Evolutionary conservation across 148 eudicot species (phyloP).

Genomic region (Heliamphora exappendiculata): DNA sequence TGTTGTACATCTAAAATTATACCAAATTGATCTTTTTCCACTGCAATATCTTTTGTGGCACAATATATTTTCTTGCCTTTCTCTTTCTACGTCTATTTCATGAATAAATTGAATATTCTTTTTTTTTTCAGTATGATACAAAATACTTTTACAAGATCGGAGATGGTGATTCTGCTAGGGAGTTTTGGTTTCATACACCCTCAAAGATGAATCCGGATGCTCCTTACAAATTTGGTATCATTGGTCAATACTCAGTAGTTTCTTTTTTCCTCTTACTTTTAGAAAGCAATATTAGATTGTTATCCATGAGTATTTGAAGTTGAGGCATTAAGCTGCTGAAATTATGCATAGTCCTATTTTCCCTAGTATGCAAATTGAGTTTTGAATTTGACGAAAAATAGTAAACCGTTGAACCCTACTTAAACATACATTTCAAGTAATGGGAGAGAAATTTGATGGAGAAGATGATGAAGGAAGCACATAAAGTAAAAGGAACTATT

Average conservation of each 20-base stretch:
- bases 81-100: background rate
- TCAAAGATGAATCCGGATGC: slow-evolving; percentile 67
- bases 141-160: slow-evolving; percentile 85
- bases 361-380: background rate
- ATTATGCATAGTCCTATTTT: too few species aligned
- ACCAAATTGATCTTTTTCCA: background rate
- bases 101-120: background rate
- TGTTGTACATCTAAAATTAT: background rate
- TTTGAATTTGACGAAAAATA: background rate
- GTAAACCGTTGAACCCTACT: background rate
- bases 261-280: slow-evolving; percentile 9
- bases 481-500: too few species aligned
- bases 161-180: slow-evolving; percentile 55
- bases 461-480: background rate
- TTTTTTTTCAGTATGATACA: slow-evolving; percentile 51
- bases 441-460: background rate
- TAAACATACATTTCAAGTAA: background rate
- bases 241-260: slow-evolving; percentile 64
- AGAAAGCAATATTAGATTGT: background rate
- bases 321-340: background rate
- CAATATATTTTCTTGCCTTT: background rate
- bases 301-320: background rate
- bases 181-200: slow-evolving; percentile 90
- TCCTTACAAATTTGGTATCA: slow-evolving; percentile 83
- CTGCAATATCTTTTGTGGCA: background rate